A percentile compares a stretch with the other conserved stretches of the same genome.
Evolutionary conservation across 306 rosid species (phyloP).

Genomic region (Begonia loranthoides): DNA sequence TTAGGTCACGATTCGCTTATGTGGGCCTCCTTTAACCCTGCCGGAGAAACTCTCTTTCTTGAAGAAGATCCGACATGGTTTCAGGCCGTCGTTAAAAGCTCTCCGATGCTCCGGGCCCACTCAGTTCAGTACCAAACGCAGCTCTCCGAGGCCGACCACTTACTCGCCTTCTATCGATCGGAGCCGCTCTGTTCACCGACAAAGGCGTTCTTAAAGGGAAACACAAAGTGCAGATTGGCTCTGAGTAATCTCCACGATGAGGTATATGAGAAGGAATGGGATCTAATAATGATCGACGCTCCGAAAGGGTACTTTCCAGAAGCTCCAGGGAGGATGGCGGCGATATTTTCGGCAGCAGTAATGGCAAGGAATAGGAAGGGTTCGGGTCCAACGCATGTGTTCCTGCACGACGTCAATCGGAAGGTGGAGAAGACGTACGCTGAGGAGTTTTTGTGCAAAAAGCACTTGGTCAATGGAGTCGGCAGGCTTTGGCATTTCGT

Average conservation of each 20-base stretch:
- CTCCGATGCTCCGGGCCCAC: conserved; percentile 56
- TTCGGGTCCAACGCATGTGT: conserved; percentile 74
- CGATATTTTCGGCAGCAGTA: conserved; percentile 73
- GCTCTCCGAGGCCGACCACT: conserved; percentile 39
- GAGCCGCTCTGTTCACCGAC: conserved; percentile 35
- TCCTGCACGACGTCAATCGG: conserved; percentile 78
- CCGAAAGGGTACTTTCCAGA: conserved; percentile 68
- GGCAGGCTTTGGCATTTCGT: conserved; percentile 80
- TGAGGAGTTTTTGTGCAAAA: conserved; percentile 60
- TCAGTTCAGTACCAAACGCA: conserved; percentile 54
- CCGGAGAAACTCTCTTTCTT: conserved; percentile 63
- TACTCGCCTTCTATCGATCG: conserved; percentile 28
- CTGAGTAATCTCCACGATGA: conserved; percentile 49
- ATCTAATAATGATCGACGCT: conserved; percentile 82
- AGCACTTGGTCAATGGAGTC: conserved; percentile 31
- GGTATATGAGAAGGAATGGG: conserved; percentile 82
- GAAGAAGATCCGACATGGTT: conserved; percentile 92
- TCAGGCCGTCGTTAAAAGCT: conserved; percentile 45
- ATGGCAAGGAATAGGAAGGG: conserved; percentile 65
- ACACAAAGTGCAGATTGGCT: conserved; percentile 48
- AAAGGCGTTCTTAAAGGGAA: conserved; percentile 40
- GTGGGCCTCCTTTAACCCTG: conserved; percentile 84
- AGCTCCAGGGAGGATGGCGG: conserved; percentile 88
- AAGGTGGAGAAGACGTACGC: conserved; percentile 73
- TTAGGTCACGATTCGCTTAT: conserved; percentile 85